Evolutionary conservation across 176 grass and related monocot genomes (phyloP), one percentile per base, ranked within the genome.

Genomic region (Avena atlantica): DNA sequence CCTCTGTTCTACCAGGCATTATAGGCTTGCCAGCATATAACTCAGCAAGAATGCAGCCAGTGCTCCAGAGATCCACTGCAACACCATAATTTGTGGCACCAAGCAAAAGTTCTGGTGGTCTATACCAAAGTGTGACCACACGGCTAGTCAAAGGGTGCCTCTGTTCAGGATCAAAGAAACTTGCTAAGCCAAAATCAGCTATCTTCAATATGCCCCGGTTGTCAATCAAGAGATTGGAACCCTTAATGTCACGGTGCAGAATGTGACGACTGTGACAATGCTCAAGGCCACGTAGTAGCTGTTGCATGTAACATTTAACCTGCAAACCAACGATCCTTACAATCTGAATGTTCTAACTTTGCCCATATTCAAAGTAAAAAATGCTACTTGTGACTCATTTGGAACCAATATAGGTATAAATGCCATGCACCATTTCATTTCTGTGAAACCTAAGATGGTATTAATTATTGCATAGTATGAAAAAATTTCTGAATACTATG

Each of bases 271-370:
- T 97, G 77, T 97, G 97, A 85, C 97, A 99, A 83, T 99, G 97
- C 76, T 97, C 97, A 86, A 99, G 94, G 52, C 97, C 97, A 89
- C 89, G 47, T 76, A 99, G 85, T 71, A 99, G 74, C 89, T 99
- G 97, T 87, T 97, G 94, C 97, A 95, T 99, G 89, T 99, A 99
- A 89, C 97, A 99, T 88, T 99, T 99, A 50, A 99, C 94, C 97
- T 99, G 91, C 70, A 87, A 52, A 81, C 57, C 40, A 58, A 49
- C 4, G 2, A 37, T 57, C 37, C 21, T 69, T 42, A 83, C 67
- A 12, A 23, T 53, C 56, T n/a, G 58, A 58, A 63, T 68, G 42
- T 81, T 86, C n/a, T 52, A 21, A 25, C 16, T 81, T 86, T 29
- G 16, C 36, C 15, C 25, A 75, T 66, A 74, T 16, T 64, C 73